These are phyloP conservation scores for Phytopythium chamaehyphon DNA, from an alignment of 352 stramenopile species.

Conservation along the genomic window DNA sequence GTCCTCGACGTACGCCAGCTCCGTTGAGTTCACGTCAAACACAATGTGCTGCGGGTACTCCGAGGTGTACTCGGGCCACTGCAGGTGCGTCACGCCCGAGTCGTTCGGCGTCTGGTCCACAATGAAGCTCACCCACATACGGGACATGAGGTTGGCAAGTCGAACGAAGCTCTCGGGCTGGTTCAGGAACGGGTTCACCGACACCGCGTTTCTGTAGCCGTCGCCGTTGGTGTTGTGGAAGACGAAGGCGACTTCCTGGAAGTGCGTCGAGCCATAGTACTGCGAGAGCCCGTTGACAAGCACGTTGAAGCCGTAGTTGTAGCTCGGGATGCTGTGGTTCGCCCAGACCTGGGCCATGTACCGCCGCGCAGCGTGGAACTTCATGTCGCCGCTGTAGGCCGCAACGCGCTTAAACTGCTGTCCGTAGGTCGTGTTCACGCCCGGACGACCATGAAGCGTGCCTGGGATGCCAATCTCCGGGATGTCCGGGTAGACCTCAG, in stretches of 20 bases:
- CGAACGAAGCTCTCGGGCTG: constrained; percentile 13
- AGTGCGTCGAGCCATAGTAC: constrained; percentile 18
- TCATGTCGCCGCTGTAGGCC: constrained; percentile 20
- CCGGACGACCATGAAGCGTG: constrained; percentile 16
- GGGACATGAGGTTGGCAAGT: constrained; percentile 19
- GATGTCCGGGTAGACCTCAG: constrained; percentile 21
- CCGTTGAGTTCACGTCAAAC: constrained; percentile 23
- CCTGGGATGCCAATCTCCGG: constrained; percentile 16
- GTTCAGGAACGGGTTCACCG: constrained; percentile 16
- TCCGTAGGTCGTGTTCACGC: constrained; percentile 16
- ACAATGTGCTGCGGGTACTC: constrained; percentile 23
- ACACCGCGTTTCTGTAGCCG: constrained; percentile 21
- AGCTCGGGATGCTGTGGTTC: constrained; percentile 13
- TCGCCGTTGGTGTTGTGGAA: constrained; percentile 25
- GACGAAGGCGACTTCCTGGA: constrained; percentile 22
- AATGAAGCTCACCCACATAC: constrained; percentile 31
- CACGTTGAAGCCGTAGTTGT: constrained; percentile 28
- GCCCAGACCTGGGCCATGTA: constrained; percentile 27
- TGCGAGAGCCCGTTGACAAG: constrained; percentile 9
- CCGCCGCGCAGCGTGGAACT: constrained; percentile 15
- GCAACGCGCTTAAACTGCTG: constrained; percentile 22
- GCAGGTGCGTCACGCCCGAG: constrained; percentile 11
- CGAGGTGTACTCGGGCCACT: constrained; percentile 22
- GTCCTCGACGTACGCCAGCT: constrained; percentile 20
- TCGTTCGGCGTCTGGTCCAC: constrained; percentile 17